Conservation (phyloP, 2,329 filamentous ascomycete genomes). For the Penicillium sp. region DNA sequence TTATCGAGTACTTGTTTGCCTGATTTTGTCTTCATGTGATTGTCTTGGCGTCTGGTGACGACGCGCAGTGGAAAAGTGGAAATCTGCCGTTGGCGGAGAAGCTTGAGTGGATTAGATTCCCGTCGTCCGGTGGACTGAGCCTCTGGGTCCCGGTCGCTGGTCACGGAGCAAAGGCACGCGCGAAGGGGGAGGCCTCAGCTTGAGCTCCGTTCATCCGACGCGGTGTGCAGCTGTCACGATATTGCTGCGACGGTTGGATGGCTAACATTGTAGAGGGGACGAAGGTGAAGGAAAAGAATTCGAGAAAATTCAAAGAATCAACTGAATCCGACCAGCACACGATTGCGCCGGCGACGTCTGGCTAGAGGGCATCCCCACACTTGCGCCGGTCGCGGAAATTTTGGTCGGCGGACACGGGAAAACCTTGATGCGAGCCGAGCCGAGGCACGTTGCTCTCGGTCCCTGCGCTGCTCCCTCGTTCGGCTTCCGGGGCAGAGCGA, state of each 20-base stretch:
- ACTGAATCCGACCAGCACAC: not conserved
- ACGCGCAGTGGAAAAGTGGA: not conserved
- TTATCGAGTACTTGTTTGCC: not conserved
- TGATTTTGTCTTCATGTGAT: conserved; percentile 12
- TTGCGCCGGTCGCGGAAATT: not conserved
- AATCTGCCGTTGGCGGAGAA: not conserved
- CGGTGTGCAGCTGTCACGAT: not conserved
- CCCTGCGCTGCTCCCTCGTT: conserved; percentile 11
- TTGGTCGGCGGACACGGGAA: conserved; percentile 1
- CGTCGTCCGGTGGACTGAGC: conserved; percentile 9
- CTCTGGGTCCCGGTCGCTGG: not conserved
- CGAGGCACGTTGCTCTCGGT: conserved; percentile 27
- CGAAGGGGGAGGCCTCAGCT: not conserved
- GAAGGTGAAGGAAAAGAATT: not conserved
- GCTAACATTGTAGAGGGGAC: not conserved
- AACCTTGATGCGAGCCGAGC: conserved; percentile 29
- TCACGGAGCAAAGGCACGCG: conserved; percentile 8
- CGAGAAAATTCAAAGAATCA: not conserved
- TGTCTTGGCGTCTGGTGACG: conserved; percentile 8
- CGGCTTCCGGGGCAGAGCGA: conserved; percentile 9
- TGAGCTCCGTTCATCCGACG: conserved; percentile 23
- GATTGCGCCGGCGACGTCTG: not conserved
- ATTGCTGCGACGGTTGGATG: not conserved
- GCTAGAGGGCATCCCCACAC: not conserved
- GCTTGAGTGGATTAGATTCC: conserved; percentile 8